Conservation (phyloP, 2,329 filamentous ascomycete genomes). For the Calonectria pteridis region DNA sequence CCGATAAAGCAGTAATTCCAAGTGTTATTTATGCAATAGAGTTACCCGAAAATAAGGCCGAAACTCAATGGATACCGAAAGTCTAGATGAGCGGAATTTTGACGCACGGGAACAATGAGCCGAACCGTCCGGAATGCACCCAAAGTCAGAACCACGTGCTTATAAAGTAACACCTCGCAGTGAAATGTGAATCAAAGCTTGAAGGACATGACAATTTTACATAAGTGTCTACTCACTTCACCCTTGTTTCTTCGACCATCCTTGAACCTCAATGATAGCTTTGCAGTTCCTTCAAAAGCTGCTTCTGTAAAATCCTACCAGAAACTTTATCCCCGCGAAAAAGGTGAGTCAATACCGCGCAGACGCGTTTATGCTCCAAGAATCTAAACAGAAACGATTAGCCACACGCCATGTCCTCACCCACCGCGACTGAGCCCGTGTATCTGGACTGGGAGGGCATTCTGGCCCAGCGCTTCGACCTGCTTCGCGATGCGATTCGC, state of each 20-base stretch:
- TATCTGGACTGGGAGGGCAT: not conserved
- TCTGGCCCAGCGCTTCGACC: not conserved
- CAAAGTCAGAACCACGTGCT: not conserved
- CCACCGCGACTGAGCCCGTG: not conserved
- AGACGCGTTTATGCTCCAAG: not conserved
- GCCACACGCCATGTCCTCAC: not conserved
- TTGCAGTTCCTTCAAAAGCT: not conserved
- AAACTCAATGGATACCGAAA: not conserved
- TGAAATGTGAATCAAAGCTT: not conserved
- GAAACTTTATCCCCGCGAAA: not conserved
- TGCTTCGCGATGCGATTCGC: not conserved
- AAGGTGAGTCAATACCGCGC: not conserved
- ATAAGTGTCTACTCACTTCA: not conserved
- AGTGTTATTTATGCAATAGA: too few species aligned
- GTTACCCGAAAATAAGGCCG: not conserved
- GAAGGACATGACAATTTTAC: too few species aligned
- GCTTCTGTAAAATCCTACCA: not conserved
- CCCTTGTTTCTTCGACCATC: not conserved
- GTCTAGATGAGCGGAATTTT: not conserved
- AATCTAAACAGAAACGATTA: not conserved
- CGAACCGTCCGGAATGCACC: not conserved
- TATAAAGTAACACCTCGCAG: too few species aligned
- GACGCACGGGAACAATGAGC: too few species aligned
- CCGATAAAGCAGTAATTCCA: too few species aligned
- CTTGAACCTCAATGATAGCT: fast-evolving